A percentile compares a stretch with the other conserved stretches of the same genome.
These are phyloP conservation scores for Sugiyamaella neomexicana DNA, from an alignment of 1,139 yeast species.

Conservation along the genomic window DNA sequence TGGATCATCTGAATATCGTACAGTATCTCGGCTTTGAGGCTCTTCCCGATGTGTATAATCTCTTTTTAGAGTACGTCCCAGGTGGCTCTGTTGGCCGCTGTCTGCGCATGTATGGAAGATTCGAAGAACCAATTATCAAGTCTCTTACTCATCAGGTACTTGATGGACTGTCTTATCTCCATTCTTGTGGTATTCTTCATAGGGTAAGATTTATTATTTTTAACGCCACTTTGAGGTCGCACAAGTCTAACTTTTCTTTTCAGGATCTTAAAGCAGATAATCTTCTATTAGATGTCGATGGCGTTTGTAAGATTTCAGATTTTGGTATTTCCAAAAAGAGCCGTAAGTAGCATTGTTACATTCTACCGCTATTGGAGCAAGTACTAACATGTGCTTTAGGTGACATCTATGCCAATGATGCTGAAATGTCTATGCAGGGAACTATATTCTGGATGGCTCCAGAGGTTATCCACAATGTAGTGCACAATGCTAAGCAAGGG, in stretches of 20 bases:
- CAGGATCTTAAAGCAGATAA: constrained; percentile 92
- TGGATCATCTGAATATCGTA: constrained; percentile 91
- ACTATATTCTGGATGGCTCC: constrained; percentile 99
- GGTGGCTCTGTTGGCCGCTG: constrained; percentile 96
- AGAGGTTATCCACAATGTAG: constrained; percentile 83
- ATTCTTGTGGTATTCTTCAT: constrained; percentile 83
- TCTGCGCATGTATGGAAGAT: constrained; percentile 77
- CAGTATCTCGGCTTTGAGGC: constrained; percentile 94
- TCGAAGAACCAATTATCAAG: constrained; percentile 74
- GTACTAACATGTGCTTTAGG: constrained; percentile 7
- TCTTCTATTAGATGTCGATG: constrained; percentile 82
- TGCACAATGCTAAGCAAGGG: constrained; percentile 79
- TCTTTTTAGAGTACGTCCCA: constrained; percentile 92
- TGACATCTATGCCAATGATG: constrained; percentile 85
- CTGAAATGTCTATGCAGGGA: constrained; percentile 98
- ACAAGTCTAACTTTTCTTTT: constrained; percentile 1
- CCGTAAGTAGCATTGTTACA: constrained; percentile 24
- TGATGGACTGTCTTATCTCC: constrained; percentile 81
- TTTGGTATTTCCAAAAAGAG: constrained; percentile 94
- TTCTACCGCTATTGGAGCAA: background rate
- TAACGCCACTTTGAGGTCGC: background rate
- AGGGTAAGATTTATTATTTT: constrained; percentile 44
- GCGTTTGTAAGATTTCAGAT: constrained; percentile 93
- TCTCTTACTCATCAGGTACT: constrained; percentile 79
- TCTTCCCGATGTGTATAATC: constrained; percentile 69